Evolutionary conservation across 805 yeast genomes (phyloP).

Genomic region (Priceomyces carsonii): DNA sequence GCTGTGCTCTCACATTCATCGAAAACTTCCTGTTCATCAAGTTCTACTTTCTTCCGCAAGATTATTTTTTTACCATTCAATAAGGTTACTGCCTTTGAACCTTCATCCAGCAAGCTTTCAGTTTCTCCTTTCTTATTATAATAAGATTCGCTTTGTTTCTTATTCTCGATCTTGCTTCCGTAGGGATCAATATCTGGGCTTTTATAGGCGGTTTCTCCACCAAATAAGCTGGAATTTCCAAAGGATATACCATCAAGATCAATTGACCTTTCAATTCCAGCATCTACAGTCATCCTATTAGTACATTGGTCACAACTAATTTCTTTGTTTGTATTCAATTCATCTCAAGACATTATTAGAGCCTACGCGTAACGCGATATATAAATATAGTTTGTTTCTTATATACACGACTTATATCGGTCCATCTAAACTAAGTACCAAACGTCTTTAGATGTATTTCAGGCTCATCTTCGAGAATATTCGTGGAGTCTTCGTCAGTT

Average conservation of each 20-base stretch:
- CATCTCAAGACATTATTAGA: neutral
- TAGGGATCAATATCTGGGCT: neutral
- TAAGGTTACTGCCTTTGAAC: slow-evolving; percentile 16
- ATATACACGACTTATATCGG: neutral
- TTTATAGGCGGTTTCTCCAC: neutral
- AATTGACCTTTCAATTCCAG: neutral
- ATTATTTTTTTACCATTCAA: slow-evolving; percentile 17
- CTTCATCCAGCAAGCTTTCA: neutral
- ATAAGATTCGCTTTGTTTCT: too few relatives aligned
- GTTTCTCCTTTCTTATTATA: neutral
- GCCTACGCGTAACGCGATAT: slow-evolving; percentile 3
- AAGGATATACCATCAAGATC: slow-evolving; percentile 7
- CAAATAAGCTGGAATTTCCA: slow-evolving; percentile 8
- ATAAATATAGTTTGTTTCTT: neutral
- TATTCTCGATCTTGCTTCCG: too few relatives aligned
- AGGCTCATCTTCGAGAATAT: slow-evolving; percentile 8
- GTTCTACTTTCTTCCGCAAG: slow-evolving; percentile 11
- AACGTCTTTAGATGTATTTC: slow-evolving; percentile 27
- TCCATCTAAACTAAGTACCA: slow-evolving; percentile 12
- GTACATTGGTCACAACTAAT: too few relatives aligned
- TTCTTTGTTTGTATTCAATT: neutral
- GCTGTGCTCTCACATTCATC: slow-evolving; percentile 13
- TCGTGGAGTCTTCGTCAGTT: slow-evolving; percentile 1
- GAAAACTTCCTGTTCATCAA: neutral
- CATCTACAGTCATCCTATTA: slow-evolving; percentile 1